Conservation (phyloP, 306 rosid genomes). For the Nissolia schottii region DNA sequence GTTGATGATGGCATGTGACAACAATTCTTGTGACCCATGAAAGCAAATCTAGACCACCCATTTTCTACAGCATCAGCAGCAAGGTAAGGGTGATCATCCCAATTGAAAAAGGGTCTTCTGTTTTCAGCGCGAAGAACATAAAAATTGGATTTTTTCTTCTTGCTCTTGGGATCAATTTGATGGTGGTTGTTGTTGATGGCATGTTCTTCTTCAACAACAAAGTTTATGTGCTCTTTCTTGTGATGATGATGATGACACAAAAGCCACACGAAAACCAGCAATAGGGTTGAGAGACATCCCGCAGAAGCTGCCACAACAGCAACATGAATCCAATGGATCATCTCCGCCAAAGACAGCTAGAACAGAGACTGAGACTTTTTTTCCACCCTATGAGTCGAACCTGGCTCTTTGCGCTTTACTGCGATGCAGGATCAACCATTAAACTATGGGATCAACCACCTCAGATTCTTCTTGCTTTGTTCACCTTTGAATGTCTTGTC, state of each 20-base stretch:
- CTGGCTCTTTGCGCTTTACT: no score
- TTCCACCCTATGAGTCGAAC: no score
- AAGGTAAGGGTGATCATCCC: constrained; percentile 71
- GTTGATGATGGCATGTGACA: constrained; percentile 30
- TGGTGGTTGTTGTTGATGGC: not conserved
- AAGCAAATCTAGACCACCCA: constrained; percentile 91
- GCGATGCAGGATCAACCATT: no score
- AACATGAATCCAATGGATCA: constrained; percentile 40
- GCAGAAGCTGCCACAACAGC: constrained; percentile 28
- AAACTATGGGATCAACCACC: no score
- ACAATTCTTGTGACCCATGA: constrained; percentile 28
- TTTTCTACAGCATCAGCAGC: constrained; percentile 83
- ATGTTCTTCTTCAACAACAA: constrained; percentile 17
- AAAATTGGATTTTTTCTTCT: constrained; percentile 33
- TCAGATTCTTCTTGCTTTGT: not conserved
- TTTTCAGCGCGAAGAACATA: constrained; percentile 36
- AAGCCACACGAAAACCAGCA: constrained; percentile 29
- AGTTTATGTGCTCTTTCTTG: constrained; percentile 23
- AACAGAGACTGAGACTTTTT: no score
- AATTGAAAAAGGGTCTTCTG: constrained; percentile 54
- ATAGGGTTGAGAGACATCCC: constrained; percentile 40
- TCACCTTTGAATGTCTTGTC: not conserved
- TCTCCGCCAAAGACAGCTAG: no score
- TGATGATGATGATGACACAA: constrained; percentile 18
- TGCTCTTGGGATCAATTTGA: constrained; percentile 31